Percentiles rank a stretch among this genome's conserved stretches.
phyloP scores from a whole-genome alignment of 345 rosid genomes.

The Excoecaria agallocha region DNA sequence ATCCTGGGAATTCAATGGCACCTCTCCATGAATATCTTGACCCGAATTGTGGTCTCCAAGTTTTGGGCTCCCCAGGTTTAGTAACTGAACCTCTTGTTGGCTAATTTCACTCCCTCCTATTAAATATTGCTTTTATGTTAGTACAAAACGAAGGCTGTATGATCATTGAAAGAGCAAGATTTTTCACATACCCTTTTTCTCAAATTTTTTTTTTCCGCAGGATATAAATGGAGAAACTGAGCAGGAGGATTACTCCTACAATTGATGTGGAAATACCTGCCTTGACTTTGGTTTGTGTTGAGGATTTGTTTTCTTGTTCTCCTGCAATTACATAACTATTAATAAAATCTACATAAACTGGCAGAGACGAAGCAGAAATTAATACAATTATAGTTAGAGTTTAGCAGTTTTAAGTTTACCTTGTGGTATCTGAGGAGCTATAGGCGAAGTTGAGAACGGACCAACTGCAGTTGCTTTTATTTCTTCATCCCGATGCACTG shows the following conservation, averaged over 20 bases:
- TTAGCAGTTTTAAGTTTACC: too few relatives aligned
- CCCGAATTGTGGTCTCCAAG: slow-evolving; percentile 1
- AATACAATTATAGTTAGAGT: too few relatives aligned
- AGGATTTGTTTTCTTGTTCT: background rate
- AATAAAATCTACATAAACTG: too few relatives aligned
- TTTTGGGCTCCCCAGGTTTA: slow-evolving; percentile 2
- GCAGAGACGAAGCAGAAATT: too few relatives aligned
- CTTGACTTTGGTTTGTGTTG: slow-evolving; percentile 8
- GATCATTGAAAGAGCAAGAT: background rate
- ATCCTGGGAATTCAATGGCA: slow-evolving; percentile 20
- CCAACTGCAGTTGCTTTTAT: too few relatives aligned
- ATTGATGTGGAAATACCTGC: slow-evolving; percentile 1
- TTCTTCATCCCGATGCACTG: too few relatives aligned
- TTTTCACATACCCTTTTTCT: background rate
- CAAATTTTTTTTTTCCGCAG: slow-evolving; percentile 4
- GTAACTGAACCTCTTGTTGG: slow-evolving; percentile 25
- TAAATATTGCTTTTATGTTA: background rate
- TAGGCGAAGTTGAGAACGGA: too few relatives aligned
- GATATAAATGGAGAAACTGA: background rate
- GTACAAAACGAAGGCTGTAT: background rate
- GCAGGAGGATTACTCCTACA: background rate
- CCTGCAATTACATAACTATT: background rate
- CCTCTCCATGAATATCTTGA: slow-evolving; percentile 6
- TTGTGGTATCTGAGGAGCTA: too few relatives aligned
- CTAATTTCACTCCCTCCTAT: slow-evolving; percentile 13